Base-by-base conservation (phyloP, 306 rosid species). In the Quercus variabilis region DNA sequence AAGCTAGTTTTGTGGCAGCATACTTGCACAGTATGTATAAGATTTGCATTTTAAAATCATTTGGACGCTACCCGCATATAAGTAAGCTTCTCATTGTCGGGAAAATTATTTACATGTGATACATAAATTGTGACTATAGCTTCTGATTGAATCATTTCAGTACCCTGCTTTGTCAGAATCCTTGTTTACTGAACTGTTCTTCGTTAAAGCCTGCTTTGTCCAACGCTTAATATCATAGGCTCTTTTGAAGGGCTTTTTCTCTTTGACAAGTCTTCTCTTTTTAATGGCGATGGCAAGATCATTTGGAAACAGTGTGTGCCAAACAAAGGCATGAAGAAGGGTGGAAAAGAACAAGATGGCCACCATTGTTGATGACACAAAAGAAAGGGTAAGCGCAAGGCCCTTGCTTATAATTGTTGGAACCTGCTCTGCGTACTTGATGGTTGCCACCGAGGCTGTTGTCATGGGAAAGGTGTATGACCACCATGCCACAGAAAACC, bases 401-500 rank as follows among this genome's bases (percentile, higher is more conserved):
- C 90, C 88, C 84, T 85, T 90, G 87, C 90, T 91, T 81, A 83
- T 71, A 76, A 89, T 63, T 41, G 87, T 78, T 33, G 98, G 98
- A 4, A 90, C 96, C 1, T 86, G 80, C 79, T 92, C 98, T 82
- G 97, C 97, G 59, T 90, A 89, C 77, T 85, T 90, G 81, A 92
- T 91, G 43, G 97, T 86, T 15, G 93, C 97, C 78, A 92, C 92
- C 17, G 94, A 83, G 11, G 88, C 89, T 2, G 98, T 94, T 60
- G 98, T 92, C 97, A 88, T 92, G 2, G 94, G 96, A 72, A 92
- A 92, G 31, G 97, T 90, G 83, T 92, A 94, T 59, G 97, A 87
- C 98, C 97, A 90, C 98, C 96, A 92, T 15, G 98, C 93, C 80
- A 94, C 95, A 1, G 97, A 92, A 87, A 94, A 94, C 81, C 98